Evolutionary conservation across 257 asterid genomes (phyloP).

Genomic region (Scutellaria baicalensis): DNA sequence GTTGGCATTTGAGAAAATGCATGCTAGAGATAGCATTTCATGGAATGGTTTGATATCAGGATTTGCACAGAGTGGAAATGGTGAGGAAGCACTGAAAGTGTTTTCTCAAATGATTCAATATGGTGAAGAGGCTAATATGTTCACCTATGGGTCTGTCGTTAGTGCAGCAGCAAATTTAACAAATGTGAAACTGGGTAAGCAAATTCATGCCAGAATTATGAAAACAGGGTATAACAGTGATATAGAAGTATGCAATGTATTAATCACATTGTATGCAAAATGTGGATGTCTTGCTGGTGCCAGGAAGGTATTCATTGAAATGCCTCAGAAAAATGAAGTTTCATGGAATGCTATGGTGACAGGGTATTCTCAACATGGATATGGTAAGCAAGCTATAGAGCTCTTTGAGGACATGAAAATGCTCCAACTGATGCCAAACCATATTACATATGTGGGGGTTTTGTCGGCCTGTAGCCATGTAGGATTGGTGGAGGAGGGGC

Average conservation of each 20-base stretch:
- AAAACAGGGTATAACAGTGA: conserved; percentile 54
- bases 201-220: conserved; percentile 53
- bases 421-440: conserved; percentile 47
- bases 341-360: conserved; percentile 94
- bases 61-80: conserved; percentile 71
- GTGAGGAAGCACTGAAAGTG: conserved; percentile 62
- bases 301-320: conserved; percentile 47
- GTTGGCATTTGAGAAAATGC: conserved; percentile 47
- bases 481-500: conserved; percentile 74
- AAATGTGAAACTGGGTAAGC: conserved; percentile 55
- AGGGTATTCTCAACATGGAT: conserved; percentile 85
- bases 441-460: conserved; percentile 72
- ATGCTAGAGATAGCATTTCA: conserved; percentile 45
- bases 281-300: conserved; percentile 70
- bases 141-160: conserved; percentile 77
- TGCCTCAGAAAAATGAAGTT: conserved; percentile 59
- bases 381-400: conserved; percentile 59
- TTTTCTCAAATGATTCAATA: conserved; percentile 58
- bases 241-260: conserved; percentile 70
- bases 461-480: conserved; percentile 90
- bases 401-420: conserved; percentile 64
- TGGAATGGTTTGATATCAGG: conserved; percentile 92
- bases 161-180: conserved; percentile 83
- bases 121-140: conserved; percentile 60
- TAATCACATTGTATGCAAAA: conserved; percentile 75